A percentile compares a stretch with the other conserved stretches of the same genome.
phyloP scores from a whole-genome alignment of 352 stramenopile species.

The Elongisporangium undulatum region DNA sequence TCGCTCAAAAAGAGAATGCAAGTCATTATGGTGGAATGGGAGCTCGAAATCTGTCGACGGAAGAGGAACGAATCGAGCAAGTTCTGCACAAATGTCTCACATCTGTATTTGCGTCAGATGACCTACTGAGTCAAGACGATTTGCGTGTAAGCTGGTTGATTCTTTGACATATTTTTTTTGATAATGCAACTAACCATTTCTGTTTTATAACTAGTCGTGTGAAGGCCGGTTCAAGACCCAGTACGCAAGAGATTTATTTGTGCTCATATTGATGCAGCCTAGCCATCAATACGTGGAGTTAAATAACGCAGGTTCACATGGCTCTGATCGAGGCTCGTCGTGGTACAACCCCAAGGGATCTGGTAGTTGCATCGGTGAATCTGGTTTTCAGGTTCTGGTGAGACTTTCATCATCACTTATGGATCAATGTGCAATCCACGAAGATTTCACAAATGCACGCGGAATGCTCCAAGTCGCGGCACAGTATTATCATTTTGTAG shows the following conservation, averaged over 20 bases:
- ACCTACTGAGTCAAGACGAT: conserved; percentile 47
- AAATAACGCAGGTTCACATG: conserved; percentile 15
- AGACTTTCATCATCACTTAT: conserved; percentile 56
- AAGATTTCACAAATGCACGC: conserved; percentile 79
- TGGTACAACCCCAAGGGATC: conserved; percentile 83
- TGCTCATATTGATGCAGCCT: conserved; percentile 85
- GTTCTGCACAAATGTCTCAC: conserved; percentile 81
- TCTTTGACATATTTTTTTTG: neutral
- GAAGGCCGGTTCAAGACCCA: conserved; percentile 59
- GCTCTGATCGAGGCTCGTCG: conserved; percentile 24
- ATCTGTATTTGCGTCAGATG: conserved; percentile 78
- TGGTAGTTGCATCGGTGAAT: conserved; percentile 70
- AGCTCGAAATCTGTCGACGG: conserved; percentile 42
- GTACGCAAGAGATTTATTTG: conserved; percentile 75
- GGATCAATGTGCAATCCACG: conserved; percentile 67
- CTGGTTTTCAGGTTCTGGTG: conserved; percentile 59
- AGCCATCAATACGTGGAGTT: conserved; percentile 69
- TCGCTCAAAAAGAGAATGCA: neutral
- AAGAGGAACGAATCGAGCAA: conserved; percentile 76
- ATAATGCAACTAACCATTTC: neutral
- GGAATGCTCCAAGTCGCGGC: conserved; percentile 75
- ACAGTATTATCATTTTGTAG: conserved; percentile 78
- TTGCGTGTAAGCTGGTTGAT: conserved; percentile 29
- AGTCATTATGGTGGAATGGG: conserved; percentile 1
- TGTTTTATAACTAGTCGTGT: conserved; percentile 31